These are phyloP conservation scores for Cercospora zeina DNA, from an alignment of 2,329 filamentous ascomycete genomes.

Conservation along the genomic window DNA sequence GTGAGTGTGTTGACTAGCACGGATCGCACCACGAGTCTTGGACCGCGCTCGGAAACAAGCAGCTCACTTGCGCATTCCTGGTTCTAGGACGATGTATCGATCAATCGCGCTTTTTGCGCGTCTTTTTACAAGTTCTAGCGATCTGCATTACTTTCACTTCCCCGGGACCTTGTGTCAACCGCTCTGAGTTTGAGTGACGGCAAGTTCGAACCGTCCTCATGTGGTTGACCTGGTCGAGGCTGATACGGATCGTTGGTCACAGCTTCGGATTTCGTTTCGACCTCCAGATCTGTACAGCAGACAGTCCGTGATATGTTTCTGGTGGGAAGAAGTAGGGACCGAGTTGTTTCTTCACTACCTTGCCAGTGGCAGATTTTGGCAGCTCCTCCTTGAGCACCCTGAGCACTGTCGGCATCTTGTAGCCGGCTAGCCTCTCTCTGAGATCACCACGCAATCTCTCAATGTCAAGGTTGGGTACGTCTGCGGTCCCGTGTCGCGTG, in stretches of 20 bases:
- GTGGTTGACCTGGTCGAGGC: neutral
- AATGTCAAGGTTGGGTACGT: constrained; percentile 41
- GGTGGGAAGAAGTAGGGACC: constrained; percentile 38
- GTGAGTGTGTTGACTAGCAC: constrained; percentile 12
- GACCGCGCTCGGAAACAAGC: neutral
- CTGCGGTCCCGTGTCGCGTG: constrained; percentile 26
- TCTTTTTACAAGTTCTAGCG: constrained; percentile 12
- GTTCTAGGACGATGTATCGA: constrained; percentile 23
- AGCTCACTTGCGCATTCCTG: neutral
- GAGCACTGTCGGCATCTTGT: constrained; percentile 53
- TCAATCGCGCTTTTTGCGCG: constrained; percentile 10
- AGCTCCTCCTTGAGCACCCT: constrained; percentile 49
- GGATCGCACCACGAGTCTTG: neutral
- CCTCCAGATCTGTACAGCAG: constrained; percentile 37
- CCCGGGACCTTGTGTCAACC: neutral
- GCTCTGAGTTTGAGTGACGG: neutral
- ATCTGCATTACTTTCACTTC: neutral
- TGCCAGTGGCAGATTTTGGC: constrained; percentile 52
- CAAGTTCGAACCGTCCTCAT: neutral
- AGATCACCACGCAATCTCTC: constrained; percentile 48
- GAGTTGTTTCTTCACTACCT: constrained; percentile 52
- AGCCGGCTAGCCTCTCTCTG: constrained; percentile 48
- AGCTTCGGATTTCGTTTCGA: constrained; percentile 26
- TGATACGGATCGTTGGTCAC: constrained; percentile 15
- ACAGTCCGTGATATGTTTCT: constrained; percentile 24